phyloP scores from a whole-genome alignment of 306 rosid species.

The Rosa chinensis region DNA sequence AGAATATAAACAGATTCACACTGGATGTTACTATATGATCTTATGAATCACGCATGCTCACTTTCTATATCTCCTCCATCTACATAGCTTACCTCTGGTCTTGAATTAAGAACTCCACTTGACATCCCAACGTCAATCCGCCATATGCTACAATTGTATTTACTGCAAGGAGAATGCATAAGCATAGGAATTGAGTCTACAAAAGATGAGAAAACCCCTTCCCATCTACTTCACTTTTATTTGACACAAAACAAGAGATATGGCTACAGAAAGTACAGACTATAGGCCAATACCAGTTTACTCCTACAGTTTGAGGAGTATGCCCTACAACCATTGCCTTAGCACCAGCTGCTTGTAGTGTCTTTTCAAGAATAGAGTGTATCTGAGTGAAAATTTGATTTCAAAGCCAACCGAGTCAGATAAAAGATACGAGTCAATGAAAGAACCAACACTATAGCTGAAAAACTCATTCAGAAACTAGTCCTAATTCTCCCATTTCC shows the following conservation, averaged over 20 bases:
- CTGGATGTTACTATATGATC: background rate
- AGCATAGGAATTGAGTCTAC: background rate
- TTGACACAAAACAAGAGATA: background rate
- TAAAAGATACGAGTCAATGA: background rate
- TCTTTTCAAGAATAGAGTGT: slow-evolving; percentile 69
- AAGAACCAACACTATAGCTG: too few species aligned
- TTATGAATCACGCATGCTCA: background rate
- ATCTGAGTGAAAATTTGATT: slow-evolving; percentile 46
- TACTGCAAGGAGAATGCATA: slow-evolving; percentile 44
- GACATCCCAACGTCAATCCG: slow-evolving; percentile 99
- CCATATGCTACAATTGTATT: slow-evolving; percentile 94
- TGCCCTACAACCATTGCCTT: slow-evolving; percentile 98
- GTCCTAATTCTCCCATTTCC: background rate
- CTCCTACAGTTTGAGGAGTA: slow-evolving; percentile 90
- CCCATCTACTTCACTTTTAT: background rate
- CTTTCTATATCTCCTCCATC: background rate
- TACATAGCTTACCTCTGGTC: slow-evolving; percentile 74
- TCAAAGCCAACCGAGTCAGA: slow-evolving; percentile 27
- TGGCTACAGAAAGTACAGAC: background rate
- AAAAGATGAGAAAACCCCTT: background rate
- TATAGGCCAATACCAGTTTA: slow-evolving; percentile 59
- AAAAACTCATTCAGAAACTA: background rate
- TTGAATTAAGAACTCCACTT: slow-evolving; percentile 89
- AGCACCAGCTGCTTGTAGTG: slow-evolving; percentile 79
- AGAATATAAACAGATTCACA: background rate